Evolutionary conservation across 306 rosid genomes (phyloP).

Genomic region (Lotus japonicus): DNA sequence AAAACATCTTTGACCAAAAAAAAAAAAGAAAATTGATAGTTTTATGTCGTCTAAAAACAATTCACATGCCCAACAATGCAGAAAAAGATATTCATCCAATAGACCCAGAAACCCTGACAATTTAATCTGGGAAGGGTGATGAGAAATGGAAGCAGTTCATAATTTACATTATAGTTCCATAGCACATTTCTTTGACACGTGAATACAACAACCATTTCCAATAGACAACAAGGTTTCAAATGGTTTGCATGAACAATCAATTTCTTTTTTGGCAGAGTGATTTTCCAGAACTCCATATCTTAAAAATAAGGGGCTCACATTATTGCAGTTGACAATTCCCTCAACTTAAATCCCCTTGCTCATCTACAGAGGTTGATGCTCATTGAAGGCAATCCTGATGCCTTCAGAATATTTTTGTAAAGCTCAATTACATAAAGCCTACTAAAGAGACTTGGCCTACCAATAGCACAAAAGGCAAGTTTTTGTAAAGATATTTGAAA

Average conservation of each 20-base stretch:
- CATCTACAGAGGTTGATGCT: background rate
- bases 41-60: background rate
- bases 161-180: slow-evolving; percentile 8
- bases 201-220: slow-evolving; percentile 19
- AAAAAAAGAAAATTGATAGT: too few relatives aligned
- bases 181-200: slow-evolving; percentile 4
- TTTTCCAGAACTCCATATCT: background rate
- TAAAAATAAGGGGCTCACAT: background rate
- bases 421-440: background rate
- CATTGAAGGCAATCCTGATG: background rate
- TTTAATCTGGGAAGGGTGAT: background rate
- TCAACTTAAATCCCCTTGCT: slow-evolving; percentile 7
- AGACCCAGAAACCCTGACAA: background rate
- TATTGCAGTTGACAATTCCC: background rate
- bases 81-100: background rate
- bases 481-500: background rate
- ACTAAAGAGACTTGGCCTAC: slow-evolving; percentile 5
- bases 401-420: slow-evolving; percentile 1
- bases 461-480: background rate
- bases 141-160: background rate
- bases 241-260: slow-evolving; percentile 13
- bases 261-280: too few relatives aligned
- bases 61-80: background rate
- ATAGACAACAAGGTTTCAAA: background rate
- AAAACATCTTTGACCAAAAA: too few relatives aligned